These are phyloP conservation scores for Termitomyces sp. DNA, from an alignment of 768 basidiomycete species.

Conservation along the genomic window DNA sequence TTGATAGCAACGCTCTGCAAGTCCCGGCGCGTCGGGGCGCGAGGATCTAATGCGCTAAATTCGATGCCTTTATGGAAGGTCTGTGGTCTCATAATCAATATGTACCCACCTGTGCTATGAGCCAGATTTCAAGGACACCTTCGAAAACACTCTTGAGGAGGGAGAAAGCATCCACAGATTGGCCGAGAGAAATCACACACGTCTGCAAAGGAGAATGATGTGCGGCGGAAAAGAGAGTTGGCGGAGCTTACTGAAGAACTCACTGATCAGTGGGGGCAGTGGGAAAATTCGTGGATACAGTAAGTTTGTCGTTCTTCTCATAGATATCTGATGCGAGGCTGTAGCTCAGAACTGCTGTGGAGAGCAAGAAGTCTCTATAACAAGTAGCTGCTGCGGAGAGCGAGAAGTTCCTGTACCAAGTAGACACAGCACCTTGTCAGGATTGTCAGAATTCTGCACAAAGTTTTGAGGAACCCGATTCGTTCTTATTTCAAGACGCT, in stretches of 20 bases:
- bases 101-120: neutral
- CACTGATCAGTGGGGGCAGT: too few species aligned
- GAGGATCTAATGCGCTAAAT: neutral
- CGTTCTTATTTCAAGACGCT: neutral
- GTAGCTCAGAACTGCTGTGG: neutral
- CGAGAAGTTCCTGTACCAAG: too few species aligned
- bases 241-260: too few species aligned
- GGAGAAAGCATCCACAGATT: too few species aligned
- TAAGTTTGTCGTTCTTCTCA: neutral
- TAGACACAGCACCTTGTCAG: neutral
- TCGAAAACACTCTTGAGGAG: too few species aligned
- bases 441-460: neutral
- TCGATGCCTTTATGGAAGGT: neutral
- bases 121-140: slow-evolving; percentile 1
- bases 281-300: neutral
- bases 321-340: neutral
- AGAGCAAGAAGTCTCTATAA: neutral
- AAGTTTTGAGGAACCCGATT: neutral
- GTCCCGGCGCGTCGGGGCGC: neutral
- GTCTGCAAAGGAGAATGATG: neutral
- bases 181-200: too few species aligned
- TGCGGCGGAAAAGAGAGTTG: neutral
- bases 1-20: neutral
- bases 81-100: neutral
- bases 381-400: too few species aligned